These are phyloP conservation scores for Pseudoneurospora amorphoporcata DNA, from an alignment of 495 filamentous ascomycete species.

Conservation along the genomic window DNA sequence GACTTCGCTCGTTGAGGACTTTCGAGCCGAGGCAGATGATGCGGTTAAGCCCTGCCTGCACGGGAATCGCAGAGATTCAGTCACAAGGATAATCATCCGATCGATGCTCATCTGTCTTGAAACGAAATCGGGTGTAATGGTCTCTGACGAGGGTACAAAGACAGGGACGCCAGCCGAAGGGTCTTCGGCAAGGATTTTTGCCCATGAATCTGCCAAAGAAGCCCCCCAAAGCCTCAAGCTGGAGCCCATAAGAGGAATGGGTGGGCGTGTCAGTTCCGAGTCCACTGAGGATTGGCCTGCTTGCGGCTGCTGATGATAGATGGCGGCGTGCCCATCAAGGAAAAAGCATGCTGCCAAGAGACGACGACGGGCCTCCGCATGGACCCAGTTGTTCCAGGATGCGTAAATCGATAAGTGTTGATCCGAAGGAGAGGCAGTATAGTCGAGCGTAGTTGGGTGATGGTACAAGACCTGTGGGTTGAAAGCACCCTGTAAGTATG, in stretches of 20 bases:
- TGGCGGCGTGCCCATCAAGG: constrained; percentile 39
- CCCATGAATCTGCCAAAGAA: constrained; percentile 26
- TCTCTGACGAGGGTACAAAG: constrained; percentile 17
- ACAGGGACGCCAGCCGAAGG: constrained; percentile 15
- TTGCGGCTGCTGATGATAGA: constrained; percentile 38
- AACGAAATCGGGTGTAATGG: constrained; percentile 23
- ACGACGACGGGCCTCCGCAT: constrained; percentile 37
- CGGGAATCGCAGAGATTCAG: constrained; percentile 30
- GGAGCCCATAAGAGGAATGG: constrained; percentile 27
- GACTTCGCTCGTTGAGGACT: constrained; percentile 19
- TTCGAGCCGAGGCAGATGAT: constrained; percentile 11
- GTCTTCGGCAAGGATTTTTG: constrained; percentile 12
- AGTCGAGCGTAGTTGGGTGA: constrained; percentile 16
- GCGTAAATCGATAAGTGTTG: constrained; percentile 19
- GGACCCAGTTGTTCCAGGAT: constrained; percentile 39
- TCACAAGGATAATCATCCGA: constrained; percentile 25
- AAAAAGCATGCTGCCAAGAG: constrained; percentile 40
- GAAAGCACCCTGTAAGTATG: constrained; percentile 36
- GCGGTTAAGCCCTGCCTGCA: constrained; percentile 7
- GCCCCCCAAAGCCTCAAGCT: constrained; percentile 32
- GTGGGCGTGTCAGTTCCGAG: constrained; percentile 17
- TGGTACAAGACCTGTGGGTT: constrained; percentile 29
- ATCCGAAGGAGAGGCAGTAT: constrained; percentile 15
- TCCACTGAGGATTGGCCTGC: constrained; percentile 20
- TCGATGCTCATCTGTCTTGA: constrained; percentile 21